Evolutionary conservation across 768 basidiomycete genomes (phyloP).

Genomic region (Daedaleopsis sinensis): DNA sequence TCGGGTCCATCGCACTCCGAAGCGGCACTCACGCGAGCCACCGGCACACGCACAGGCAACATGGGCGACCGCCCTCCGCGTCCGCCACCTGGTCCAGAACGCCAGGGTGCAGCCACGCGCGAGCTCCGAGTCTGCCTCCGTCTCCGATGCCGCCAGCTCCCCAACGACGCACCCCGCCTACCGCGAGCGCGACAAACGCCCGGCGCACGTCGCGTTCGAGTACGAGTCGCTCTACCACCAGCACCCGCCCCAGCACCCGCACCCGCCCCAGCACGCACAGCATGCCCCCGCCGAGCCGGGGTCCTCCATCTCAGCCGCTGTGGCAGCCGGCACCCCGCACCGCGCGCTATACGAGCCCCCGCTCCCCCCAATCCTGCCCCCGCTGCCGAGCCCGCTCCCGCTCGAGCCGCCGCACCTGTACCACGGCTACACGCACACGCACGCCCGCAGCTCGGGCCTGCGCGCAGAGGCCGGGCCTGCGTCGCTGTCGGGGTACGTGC

Average conservation of each 20-base stretch:
- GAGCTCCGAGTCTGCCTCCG: not conserved
- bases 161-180: not conserved
- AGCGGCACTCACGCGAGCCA: too few relatives aligned
- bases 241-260: not conserved
- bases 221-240: constrained; percentile 1
- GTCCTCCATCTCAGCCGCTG: too few relatives aligned
- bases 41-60: constrained; percentile 27
- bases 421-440: not conserved
- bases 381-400: not conserved
- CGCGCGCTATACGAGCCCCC: too few relatives aligned
- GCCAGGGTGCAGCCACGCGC: constrained; percentile 49
- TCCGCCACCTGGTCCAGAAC: constrained; percentile 70
- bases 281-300: not conserved
- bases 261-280: not conserved
- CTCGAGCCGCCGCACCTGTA: not conserved
- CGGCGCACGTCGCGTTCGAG: constrained; percentile 16
- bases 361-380: too few relatives aligned
- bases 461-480: not conserved
- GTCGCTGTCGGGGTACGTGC: constrained; percentile 1
- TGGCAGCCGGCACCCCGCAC: too few relatives aligned
- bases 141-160: not conserved
- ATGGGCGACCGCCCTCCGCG: constrained; percentile 73
- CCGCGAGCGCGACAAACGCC: constrained; percentile 18
- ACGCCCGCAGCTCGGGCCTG: not conserved
- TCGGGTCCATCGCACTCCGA: too few relatives aligned